These are phyloP conservation scores for Melocanna baccifera DNA, from an alignment of 176 grass and related monocot genomes.

Conservation along the genomic window DNA sequence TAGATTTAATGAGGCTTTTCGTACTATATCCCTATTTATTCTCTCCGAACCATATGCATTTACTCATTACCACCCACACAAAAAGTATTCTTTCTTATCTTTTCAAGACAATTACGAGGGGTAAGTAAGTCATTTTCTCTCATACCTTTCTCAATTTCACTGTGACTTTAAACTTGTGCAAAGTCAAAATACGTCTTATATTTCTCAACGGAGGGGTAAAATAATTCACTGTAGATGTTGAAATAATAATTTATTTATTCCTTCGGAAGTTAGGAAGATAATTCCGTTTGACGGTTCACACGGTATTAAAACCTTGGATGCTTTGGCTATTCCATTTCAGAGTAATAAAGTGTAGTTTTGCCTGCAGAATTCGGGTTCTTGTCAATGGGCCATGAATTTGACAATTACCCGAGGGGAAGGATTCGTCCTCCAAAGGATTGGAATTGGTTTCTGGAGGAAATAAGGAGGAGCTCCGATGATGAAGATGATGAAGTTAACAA, in stretches of 20 bases:
- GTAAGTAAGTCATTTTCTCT: too few relatives aligned
- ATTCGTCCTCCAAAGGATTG: constrained; percentile 58
- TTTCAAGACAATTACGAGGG: too few relatives aligned
- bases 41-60: too few relatives aligned
- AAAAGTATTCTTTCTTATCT: too few relatives aligned
- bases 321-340: not conserved
- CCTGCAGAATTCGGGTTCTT: constrained; percentile 83
- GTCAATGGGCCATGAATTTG: constrained; percentile 67
- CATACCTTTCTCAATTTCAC: too few relatives aligned
- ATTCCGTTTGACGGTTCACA: not conserved
- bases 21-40: too few relatives aligned
- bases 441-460: constrained; percentile 76
- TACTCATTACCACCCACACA: too few relatives aligned
- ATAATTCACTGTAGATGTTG: not conserved
- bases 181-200: too few relatives aligned
- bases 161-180: too few relatives aligned
- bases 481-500: constrained; percentile 31
- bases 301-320: not conserved
- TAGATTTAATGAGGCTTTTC: too few relatives aligned
- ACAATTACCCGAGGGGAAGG: constrained; percentile 51
- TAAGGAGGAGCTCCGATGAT: not conserved
- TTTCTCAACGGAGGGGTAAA: not conserved
- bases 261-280: not conserved
- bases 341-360: not conserved
- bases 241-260: not conserved